Base-by-base conservation (phyloP, 176 grass and related monocot species). In the Hordeum vulgare region DNA sequence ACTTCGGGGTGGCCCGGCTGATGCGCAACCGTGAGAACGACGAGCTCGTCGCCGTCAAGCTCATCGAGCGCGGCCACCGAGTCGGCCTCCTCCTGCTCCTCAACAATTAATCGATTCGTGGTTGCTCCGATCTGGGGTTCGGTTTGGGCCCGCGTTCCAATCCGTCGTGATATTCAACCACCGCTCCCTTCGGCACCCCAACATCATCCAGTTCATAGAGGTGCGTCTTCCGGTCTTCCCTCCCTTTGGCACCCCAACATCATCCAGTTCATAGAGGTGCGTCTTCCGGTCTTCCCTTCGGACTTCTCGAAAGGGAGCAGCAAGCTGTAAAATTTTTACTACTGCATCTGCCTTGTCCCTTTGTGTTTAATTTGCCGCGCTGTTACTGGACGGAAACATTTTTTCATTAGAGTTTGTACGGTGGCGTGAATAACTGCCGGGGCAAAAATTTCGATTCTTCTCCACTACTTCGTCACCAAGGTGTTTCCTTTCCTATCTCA, bases 31-130 rank as follows among this genome's bases (percentile, higher is more conserved):
- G 85, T 64, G 88, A 87, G 41, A 97, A 84, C 24, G 74, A 80
- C 29, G 90, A 76, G 21, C 90, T 92, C 90, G 94, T 97, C 79
- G 94, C 94, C 85, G 89, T 97, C 79, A 97, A 97, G 90, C 78
- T 86, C 87, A 94, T 97, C 88, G 83, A 89, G 74, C 90, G 94
- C 26, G 92, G 94, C 41, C 80, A 77, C 69, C 64, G 92, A 92
- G 94, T 97, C 42, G 2, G 72, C 0, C 7, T 65, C 58, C 42
- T 73, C 28, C n/a, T 67, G 47, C 54, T 69, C 23, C 6, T 61
- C n/a, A n/a, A n/a, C n/a, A n/a, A n/a, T 15, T 1, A 69, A 21
- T 58, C 15, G 27, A 2, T 34, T 66, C 33, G 39, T 41, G 33
- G 25, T 66, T 18, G 13, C 5, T 79, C 8, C 58, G 4, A 29